A percentile compares a stretch with the other conserved stretches of the same genome.
These are phyloP conservation scores for Furcasterigmium sp. DNA, from an alignment of 2,329 filamentous ascomycete species.

Conservation along the genomic window DNA sequence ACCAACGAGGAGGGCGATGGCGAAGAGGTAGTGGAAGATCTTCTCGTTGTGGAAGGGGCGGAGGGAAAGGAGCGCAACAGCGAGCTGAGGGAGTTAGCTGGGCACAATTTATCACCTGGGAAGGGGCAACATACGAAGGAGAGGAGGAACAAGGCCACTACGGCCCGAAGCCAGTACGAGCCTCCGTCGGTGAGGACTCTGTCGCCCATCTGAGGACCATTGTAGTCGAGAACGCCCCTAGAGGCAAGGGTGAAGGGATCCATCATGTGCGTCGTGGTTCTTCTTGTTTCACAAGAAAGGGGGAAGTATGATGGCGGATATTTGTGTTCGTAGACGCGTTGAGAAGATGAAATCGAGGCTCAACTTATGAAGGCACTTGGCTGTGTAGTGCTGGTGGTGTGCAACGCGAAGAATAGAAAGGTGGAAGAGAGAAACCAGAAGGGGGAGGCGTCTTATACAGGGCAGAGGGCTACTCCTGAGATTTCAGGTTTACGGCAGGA, in stretches of 20 bases:
- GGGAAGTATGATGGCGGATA: too few relatives aligned
- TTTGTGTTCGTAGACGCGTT: too few relatives aligned
- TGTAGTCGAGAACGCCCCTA: slow-evolving; percentile 42
- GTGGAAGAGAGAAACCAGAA: too few relatives aligned
- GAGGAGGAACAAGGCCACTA: slow-evolving; percentile 42
- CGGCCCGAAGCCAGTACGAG: slow-evolving; percentile 51
- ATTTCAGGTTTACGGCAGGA: too few relatives aligned
- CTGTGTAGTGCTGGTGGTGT: too few relatives aligned
- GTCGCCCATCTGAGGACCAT: slow-evolving; percentile 34
- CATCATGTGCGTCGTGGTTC: slow-evolving; percentile 18
- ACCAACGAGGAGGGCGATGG: slow-evolving; percentile 41
- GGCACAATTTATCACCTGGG: background rate
- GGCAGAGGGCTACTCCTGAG: too few relatives aligned
- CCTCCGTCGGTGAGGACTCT: slow-evolving; percentile 36
- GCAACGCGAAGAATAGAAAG: too few relatives aligned
- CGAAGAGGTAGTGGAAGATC: slow-evolving; percentile 53
- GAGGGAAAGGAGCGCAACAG: slow-evolving; percentile 32
- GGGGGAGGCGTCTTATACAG: too few relatives aligned
- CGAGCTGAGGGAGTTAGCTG: slow-evolving; percentile 26
- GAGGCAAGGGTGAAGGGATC: slow-evolving; percentile 20
- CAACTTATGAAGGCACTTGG: too few relatives aligned
- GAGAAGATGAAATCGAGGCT: too few relatives aligned
- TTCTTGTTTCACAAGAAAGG: too few relatives aligned
- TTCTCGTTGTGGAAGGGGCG: slow-evolving; percentile 39
- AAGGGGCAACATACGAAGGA: slow-evolving; percentile 30